These are phyloP conservation scores for Picochlorum sp. DNA, from an alignment of 139 green algal genomes.

Conservation along the genomic window DNA sequence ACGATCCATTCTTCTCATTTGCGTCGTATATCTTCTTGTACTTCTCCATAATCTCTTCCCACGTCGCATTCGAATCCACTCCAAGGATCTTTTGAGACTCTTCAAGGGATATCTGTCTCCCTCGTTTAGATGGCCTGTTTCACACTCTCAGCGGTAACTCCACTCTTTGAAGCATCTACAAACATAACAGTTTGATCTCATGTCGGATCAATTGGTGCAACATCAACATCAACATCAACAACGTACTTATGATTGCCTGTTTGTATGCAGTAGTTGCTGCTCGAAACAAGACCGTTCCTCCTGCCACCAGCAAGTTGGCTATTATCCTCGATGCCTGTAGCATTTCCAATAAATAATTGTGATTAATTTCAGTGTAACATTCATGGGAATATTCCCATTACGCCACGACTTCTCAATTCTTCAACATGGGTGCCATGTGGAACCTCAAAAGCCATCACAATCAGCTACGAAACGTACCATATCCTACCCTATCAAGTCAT, in stretches of 20 bases:
- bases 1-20: constrained; percentile 82
- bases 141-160: constrained; percentile 58
- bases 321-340: constrained; percentile 68
- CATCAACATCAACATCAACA: background rate
- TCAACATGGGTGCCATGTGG: too few species aligned
- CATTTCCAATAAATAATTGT: background rate
- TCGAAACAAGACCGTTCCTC: constrained; percentile 66
- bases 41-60: constrained; percentile 70
- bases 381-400: too few species aligned
- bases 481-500: too few species aligned
- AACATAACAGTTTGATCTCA: background rate
- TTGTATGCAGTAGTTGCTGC: constrained; percentile 71
- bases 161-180: constrained; percentile 67
- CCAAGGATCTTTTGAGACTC: constrained; percentile 76
- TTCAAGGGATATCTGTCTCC: constrained; percentile 47
- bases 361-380: too few species aligned
- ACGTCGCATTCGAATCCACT: constrained; percentile 40
- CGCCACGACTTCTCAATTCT: too few species aligned
- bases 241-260: constrained; percentile 81
- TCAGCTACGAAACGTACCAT: too few species aligned
- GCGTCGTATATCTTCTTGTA: constrained; percentile 72
- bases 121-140: constrained; percentile 29
- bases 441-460: too few species aligned
- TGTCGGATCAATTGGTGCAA: background rate
- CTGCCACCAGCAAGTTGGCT: constrained; percentile 79